These are phyloP conservation scores for Solanum chmielewskii DNA, from an alignment of 257 asterid genomes.

Conservation along the genomic window DNA sequence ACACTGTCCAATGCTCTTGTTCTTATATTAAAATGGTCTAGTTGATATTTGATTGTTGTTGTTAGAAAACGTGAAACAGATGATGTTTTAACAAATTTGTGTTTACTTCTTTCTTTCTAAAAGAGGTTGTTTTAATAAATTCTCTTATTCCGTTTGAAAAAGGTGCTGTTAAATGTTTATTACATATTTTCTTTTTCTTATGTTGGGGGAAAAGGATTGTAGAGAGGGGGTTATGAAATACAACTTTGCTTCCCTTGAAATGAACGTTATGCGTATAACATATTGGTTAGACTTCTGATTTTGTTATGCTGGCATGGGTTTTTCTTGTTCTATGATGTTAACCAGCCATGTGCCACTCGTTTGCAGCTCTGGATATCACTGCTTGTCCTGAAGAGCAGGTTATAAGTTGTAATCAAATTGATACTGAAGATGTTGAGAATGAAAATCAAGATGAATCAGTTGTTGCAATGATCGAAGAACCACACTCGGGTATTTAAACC, in stretches of 20 bases:
- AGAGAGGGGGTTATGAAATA: background rate
- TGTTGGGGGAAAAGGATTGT: background rate
- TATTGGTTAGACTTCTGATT: background rate
- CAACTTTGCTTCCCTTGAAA: background rate
- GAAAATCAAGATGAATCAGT: conserved; percentile 69
- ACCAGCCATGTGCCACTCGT: conserved; percentile 80
- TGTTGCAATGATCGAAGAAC: conserved; percentile 56
- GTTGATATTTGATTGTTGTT: background rate
- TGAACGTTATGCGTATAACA: background rate
- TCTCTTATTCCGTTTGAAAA: background rate
- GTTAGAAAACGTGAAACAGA: background rate
- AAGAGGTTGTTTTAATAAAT: background rate
- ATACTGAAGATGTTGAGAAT: conserved; percentile 48
- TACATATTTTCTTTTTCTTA: background rate
- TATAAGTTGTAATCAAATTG: conserved; percentile 48
- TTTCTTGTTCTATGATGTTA: background rate
- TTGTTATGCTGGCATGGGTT: background rate
- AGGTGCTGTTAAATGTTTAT: background rate
- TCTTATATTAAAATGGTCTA: background rate
- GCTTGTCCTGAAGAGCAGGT: conserved; percentile 71
- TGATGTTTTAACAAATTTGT: background rate
- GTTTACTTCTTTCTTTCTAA: background rate
- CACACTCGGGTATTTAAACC: conserved; percentile 47
- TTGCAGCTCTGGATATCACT: conserved; percentile 93
- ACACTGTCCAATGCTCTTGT: background rate